Evolutionary conservation across 75 land plant genomes (phyloP), one percentile per base, ranked within the genome.

Genomic region (Sequoiadendron giganteum): DNA sequence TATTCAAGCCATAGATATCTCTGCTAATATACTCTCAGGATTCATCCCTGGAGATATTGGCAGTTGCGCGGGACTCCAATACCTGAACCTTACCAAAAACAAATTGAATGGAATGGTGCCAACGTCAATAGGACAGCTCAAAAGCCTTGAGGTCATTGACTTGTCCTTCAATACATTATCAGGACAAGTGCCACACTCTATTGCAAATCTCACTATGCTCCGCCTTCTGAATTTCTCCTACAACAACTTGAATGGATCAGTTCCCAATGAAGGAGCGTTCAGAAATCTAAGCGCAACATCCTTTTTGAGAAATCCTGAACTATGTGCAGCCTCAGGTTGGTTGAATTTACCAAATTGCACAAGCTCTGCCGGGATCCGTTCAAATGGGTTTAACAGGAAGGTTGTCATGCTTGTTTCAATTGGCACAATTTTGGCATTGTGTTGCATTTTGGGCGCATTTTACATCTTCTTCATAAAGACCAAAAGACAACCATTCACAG

Each of bases 11-110:
- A 36, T 92, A 28, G 86, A 92, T n/a, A 43, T 90, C 1, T 90
- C 84, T 3, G 88, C 89, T 8, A 92, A 92, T 86, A 88, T 85
- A 4, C 82, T 92, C 36, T 84, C 90, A 3, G 90, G 92, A 2
- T 16, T 42, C 76, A 88, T 92, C 25, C 93, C 93, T 2, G 77
- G 72, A 0, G 90, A 85, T 2, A 48, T 92, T 2, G 92, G 92
- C 18, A 32, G 28, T 36, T 88, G 88, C 32, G 79, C 36, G 18
- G 88, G 85, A 5, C 58, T 92, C 8, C 43, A 61, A 39, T 11
- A 43, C 49, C 83, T 87, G 52, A 78, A 87, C 42, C 47, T 87
- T 18, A 45, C 84, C 10, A 19, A 87, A 30, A 87, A 87, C 48
- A 11, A 4, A 13, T 48, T 87, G 10, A 13, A 40, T 5, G 84